Evolutionary conservation across 352 stramenopile genomes (phyloP), one percentile per base, ranked within the genome.

Genomic region (Pseudoperonospora humuli): DNA sequence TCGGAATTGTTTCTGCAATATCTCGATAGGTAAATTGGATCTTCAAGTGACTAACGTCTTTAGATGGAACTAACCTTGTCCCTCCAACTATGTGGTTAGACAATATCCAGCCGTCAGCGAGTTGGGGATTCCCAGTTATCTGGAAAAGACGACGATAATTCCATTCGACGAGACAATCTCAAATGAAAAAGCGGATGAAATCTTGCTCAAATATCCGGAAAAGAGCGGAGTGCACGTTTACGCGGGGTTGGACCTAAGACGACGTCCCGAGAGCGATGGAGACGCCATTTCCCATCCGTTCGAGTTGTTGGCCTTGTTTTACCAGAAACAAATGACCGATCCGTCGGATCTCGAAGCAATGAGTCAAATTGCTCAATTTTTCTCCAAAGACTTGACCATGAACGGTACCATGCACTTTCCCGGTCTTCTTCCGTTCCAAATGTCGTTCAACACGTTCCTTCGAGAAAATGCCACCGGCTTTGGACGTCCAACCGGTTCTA

Each of bases 241-340:
- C 39, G 66, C 64, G 1, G 62, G 58, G 3, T 40, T 85, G 11
- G 75, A 88, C 42, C 29, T 88, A n/a, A 64, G 75, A n/a, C 53
- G n/a, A n/a, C n/a, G n/a, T n/a, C n/a, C n/a, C n/a, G n/a, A n/a
- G 46, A 14, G 43, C 45, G 8, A 26, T 14, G 39, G 23, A 27
- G 31, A 52, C 5, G 40, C 50, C 0, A 37, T 27, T 36, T 49
- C 38, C 3, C 21, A 43, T 29, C 45, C 48, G 0, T 31, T 76
- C 31, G 66, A 78, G 38, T 40, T 78, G 7, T 17, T 76, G 37
- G 17, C 50, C 7, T 40, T 74, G 9, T 61, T 78, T 34, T 70
- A 68, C 32, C 71, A 84, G 31, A 57, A 64, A 38, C 28, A 33
- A 5, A 46, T 1, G 43, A 57, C 5, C 35, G 54, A 14, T 54